Conservation (phyloP, 805 yeast species). For the Metschnikowia anglica region DNA sequence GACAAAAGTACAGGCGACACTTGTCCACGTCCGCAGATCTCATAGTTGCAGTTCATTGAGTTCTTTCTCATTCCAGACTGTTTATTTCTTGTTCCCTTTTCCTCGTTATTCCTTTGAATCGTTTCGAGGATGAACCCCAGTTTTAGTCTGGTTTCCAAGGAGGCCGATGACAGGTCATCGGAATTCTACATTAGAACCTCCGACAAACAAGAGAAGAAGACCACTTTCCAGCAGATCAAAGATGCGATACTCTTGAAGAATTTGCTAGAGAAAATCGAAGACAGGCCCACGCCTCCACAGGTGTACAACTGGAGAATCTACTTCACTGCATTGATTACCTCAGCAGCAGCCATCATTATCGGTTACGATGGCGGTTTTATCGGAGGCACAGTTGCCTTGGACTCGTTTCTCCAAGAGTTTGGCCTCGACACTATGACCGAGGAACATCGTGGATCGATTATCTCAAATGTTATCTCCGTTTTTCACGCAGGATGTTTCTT, state of each 20-base stretch:
- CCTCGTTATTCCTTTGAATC: too few species aligned
- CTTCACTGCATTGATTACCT: conserved; percentile 36
- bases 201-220: conserved; percentile 5
- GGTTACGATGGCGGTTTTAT: conserved; percentile 44
- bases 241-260: conserved; percentile 18
- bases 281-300: conserved; percentile 39
- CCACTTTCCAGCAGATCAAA: conserved; percentile 12
- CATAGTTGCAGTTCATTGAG: too few species aligned
- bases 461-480: conserved; percentile 38
- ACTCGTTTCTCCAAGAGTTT: conserved; percentile 34
- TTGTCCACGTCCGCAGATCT: too few species aligned
- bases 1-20: too few species aligned
- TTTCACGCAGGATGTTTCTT: conserved; percentile 43
- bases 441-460: conserved; percentile 22
- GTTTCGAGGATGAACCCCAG: conserved; percentile 3
- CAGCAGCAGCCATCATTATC: conserved; percentile 41
- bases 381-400: conserved; percentile 40
- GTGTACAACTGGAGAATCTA: conserved; percentile 38
- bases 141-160: conserved; percentile 2
- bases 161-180: conserved; percentile 5
- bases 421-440: conserved; percentile 26
- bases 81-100: too few species aligned
- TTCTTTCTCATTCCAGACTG: too few species aligned
- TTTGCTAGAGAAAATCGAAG: conserved; percentile 36
- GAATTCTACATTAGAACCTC: conserved; percentile 3